Evolutionary conservation across 129 eudicot species (phyloP).

Genomic region (Tagetes erecta): DNA sequence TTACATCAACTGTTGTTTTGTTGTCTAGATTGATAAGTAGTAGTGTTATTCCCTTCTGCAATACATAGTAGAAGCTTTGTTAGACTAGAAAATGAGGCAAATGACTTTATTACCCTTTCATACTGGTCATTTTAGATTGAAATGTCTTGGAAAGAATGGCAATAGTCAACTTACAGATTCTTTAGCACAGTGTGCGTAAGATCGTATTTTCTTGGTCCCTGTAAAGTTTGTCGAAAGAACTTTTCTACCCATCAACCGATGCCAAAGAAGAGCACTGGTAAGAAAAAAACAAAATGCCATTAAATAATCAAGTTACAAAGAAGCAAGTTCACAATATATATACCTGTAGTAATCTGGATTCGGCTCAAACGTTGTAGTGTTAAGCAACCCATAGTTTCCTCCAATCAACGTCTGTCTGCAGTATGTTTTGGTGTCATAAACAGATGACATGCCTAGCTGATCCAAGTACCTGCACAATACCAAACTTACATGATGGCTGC

Average conservation of each 20-base stretch:
- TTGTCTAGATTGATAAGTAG: constrained; percentile 73
- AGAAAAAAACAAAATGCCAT: constrained; percentile 10
- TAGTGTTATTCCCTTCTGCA: constrained; percentile 71
- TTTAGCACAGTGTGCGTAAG: constrained; percentile 90
- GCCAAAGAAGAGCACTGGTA: constrained; percentile 96
- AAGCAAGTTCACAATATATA: not conserved
- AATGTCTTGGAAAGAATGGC: not conserved
- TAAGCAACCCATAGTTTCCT: constrained; percentile 94
- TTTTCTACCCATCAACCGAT: constrained; percentile 76
- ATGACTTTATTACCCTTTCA: constrained; percentile 9
- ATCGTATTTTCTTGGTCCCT: constrained; percentile 68
- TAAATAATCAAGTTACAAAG: constrained; percentile 7
- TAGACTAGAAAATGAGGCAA: constrained; percentile 7
- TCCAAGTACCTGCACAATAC: constrained; percentile 72
- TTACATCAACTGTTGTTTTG: constrained; percentile 51
- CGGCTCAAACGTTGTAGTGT: constrained; percentile 73
- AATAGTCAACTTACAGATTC: constrained; percentile 61
- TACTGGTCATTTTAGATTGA: not conserved
- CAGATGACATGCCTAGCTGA: constrained; percentile 82
- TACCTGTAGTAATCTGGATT: constrained; percentile 98
- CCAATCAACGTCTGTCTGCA: constrained; percentile 90
- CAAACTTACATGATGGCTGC: not conserved
- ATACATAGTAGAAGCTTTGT: constrained; percentile 6
- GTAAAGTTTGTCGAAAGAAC: constrained; percentile 68
- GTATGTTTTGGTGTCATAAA: constrained; percentile 67